Evolutionary conservation across 257 asterid species (phyloP), one percentile per base, ranked within the genome.

Genomic region (Solanum tarapatanum): DNA sequence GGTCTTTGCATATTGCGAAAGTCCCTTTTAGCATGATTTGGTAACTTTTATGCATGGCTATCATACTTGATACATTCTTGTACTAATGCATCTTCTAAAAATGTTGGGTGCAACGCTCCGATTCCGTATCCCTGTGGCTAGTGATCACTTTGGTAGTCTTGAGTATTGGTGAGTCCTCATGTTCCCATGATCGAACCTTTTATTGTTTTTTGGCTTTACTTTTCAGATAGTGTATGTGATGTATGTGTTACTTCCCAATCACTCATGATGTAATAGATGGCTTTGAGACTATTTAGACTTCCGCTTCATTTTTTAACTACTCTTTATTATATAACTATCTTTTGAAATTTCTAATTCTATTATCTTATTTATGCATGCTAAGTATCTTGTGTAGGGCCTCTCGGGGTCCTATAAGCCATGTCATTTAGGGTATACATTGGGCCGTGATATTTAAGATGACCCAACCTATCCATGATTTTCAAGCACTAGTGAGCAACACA

Each of bases 91-190:
- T 17, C 1, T 55, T 55, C n/a, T 55, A 55, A 55, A 55, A 17
- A 0, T 55, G 23, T 17, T 17, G 10, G 2, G 64, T 55, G 4
- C 10, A 3, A 7, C 3, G 0, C 64, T 55, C 10, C 0, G 2
- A 55, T 55, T 55, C 3, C n/a, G 3, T 17, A 55, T 55, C n/a
- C 10, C 4, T 17, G 10, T 55, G 64, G 23, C 10, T 17, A 55
- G 9, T 17, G 64, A 55, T 55, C 64, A 55, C 10, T 55, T 55
- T 51, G 62, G 62, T 17, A 51, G 23, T 51, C 62, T 6, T 17
- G 62, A 55, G 64, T 55, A 6, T 0, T 51, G 62, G 62, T 51
- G 10, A 17, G 62, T 51, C 64, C 64, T 55, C n/a, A 55, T 55
- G 64, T 17, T 55, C 9, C 10, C 2, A 2, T 21, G 64, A 17